These are phyloP conservation scores for Ceriops tagal DNA, from an alignment of 345 rosid species.

Conservation along the genomic window DNA sequence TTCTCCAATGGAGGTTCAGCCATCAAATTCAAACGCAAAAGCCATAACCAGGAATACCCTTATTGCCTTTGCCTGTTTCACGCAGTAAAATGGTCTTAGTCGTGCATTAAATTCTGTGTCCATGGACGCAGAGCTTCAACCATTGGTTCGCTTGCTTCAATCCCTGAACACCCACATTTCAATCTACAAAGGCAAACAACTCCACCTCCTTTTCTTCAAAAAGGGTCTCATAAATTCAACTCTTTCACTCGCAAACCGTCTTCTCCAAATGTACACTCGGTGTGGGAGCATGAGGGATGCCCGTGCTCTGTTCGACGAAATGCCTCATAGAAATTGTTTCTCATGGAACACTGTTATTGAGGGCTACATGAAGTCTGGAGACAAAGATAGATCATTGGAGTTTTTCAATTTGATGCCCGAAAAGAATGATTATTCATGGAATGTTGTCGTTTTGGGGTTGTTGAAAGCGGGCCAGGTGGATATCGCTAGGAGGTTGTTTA, in stretches of 20 bases:
- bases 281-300: constrained; percentile 43
- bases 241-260: constrained; percentile 52
- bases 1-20: too few species aligned
- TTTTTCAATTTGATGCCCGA: constrained; percentile 53
- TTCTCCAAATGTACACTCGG: constrained; percentile 43
- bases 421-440: constrained; percentile 65
- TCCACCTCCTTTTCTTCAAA: constrained; percentile 51
- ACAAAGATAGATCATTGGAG: constrained; percentile 32
- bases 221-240: constrained; percentile 47
- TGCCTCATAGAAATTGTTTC: constrained; percentile 59
- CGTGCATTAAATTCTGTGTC: neutral
- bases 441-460: constrained; percentile 58
- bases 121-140: constrained; percentile 28
- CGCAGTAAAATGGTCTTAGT: too few species aligned
- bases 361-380: constrained; percentile 54
- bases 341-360: constrained; percentile 73
- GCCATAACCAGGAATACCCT: too few species aligned
- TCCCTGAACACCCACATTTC: constrained; percentile 32
- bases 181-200: constrained; percentile 46
- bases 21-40: too few species aligned
- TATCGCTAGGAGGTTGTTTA: constrained; percentile 51
- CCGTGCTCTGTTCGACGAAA: constrained; percentile 57
- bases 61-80: too few species aligned
- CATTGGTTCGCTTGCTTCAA: constrained; percentile 36
- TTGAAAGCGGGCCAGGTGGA: constrained; percentile 51